Conservation (phyloP, 2,329 filamentous ascomycete genomes). For the Colletotrichum destructivum region DNA sequence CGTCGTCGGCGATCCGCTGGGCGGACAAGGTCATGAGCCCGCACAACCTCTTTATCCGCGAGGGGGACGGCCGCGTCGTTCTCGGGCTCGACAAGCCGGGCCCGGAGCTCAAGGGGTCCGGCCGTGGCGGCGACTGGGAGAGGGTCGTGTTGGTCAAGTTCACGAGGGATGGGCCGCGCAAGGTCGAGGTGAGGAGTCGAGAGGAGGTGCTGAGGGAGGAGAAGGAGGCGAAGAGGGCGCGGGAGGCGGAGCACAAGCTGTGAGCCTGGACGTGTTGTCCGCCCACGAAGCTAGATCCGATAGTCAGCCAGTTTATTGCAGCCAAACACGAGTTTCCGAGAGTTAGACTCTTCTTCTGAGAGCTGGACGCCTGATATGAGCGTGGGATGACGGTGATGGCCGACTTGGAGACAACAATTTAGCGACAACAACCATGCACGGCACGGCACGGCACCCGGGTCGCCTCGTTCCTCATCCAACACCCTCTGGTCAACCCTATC, state of each 20-base stretch:
- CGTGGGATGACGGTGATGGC: not conserved
- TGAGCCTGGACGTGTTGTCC: not conserved
- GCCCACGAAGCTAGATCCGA: not conserved
- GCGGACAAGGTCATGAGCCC: slow-evolving; percentile 75
- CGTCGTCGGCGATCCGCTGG: slow-evolving; percentile 67
- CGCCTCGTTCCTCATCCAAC: slow-evolving; percentile 11
- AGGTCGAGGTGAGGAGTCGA: slow-evolving; percentile 67
- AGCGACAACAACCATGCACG: too few relatives aligned
- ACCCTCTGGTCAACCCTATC: not conserved
- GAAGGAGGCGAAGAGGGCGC: slow-evolving; percentile 49
- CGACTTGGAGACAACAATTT: not conserved
- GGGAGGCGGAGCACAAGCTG: slow-evolving; percentile 35
- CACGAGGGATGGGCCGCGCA: slow-evolving; percentile 63
- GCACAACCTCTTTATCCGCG: slow-evolving; percentile 60
- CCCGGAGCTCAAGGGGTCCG: slow-evolving; percentile 64
- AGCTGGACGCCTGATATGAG: not conserved
- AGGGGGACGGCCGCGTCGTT: slow-evolving; percentile 63
- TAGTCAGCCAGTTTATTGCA: not conserved
- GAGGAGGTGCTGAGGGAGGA: slow-evolving; percentile 66
- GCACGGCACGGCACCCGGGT: not conserved
- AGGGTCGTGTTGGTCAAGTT: slow-evolving; percentile 72
- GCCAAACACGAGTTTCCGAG: not conserved
- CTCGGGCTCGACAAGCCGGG: slow-evolving; percentile 72
- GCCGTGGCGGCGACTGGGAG: slow-evolving; percentile 70
- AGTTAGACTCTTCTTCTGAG: not conserved